Percentiles rank a stretch among this genome's conserved stretches.
These are phyloP conservation scores for Claviceps paspali DNA, from an alignment of 2,329 filamentous ascomycete species.

Conservation along the genomic window DNA sequence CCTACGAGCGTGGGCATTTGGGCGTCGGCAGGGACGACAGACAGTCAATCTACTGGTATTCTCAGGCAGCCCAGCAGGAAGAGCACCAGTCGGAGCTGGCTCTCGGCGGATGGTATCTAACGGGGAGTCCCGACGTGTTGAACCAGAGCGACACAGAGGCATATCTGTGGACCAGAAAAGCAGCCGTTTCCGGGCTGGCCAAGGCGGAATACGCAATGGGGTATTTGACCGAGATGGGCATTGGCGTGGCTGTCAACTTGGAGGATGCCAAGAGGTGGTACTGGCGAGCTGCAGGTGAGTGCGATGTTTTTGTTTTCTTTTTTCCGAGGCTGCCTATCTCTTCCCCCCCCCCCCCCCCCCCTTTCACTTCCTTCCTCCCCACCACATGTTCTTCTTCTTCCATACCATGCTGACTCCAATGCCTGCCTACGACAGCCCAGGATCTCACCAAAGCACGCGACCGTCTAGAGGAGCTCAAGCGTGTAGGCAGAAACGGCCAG, in stretches of 20 bases:
- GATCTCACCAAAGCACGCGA: constrained; percentile 89
- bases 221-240: constrained; percentile 91
- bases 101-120: constrained; percentile 86
- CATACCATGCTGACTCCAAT: neutral
- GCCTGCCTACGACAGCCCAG: constrained; percentile 50
- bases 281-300: constrained; percentile 77
- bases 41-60: constrained; percentile 87
- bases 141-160: constrained; percentile 90
- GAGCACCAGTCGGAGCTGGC: constrained; percentile 87
- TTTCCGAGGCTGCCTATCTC: neutral
- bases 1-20: constrained; percentile 78
- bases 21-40: constrained; percentile 72
- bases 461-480: constrained; percentile 81
- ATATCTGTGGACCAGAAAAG: constrained; percentile 92
- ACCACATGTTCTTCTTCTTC: too few relatives aligned
- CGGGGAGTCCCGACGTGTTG: constrained; percentile 73
- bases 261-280: constrained; percentile 99
- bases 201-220: constrained; percentile 98
- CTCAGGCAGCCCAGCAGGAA: constrained; percentile 74
- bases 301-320: constrained; percentile 8
- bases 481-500: constrained; percentile 48
- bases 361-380: too few relatives aligned
- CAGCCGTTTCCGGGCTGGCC: constrained; percentile 69
- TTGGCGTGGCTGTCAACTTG: constrained; percentile 69
- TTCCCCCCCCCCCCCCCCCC: neutral